Evolutionary conservation across 2,329 filamentous ascomycete genomes (phyloP).

Genomic region (Hortaea sp.): DNA sequence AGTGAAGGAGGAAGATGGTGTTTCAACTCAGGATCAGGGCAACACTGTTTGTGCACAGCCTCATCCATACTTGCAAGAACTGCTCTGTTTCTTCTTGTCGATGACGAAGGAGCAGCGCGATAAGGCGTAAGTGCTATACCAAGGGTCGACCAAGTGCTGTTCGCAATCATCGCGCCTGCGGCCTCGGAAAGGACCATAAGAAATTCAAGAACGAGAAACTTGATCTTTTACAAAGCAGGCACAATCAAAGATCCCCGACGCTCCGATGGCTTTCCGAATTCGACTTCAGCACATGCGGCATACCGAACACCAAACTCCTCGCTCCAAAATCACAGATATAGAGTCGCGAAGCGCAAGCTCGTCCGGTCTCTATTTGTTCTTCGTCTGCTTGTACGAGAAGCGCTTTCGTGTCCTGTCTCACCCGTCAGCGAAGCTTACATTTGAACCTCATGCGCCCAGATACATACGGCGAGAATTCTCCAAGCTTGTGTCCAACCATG

Average conservation of each 20-base stretch:
- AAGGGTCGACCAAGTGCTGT: too few relatives aligned
- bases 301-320: not conserved
- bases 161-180: too few relatives aligned
- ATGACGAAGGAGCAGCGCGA: too few relatives aligned
- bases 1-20: constrained; percentile 1
- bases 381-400: constrained; percentile 59
- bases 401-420: constrained; percentile 52
- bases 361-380: constrained; percentile 49
- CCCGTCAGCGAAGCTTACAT: not conserved
- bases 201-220: too few relatives aligned
- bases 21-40: not conserved
- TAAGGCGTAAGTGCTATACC: too few relatives aligned
- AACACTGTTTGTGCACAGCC: constrained; percentile 7
- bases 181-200: too few relatives aligned
- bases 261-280: too few relatives aligned
- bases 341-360: too few relatives aligned
- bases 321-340: not conserved
- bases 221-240: too few relatives aligned
- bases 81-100: not conserved
- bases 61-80: constrained; percentile 1
- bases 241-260: too few relatives aligned
- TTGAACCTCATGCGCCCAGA: not conserved
- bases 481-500: constrained; percentile 92
- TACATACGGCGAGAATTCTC: constrained; percentile 80
- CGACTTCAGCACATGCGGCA: too few relatives aligned